A percentile compares a stretch with the other conserved stretches of the same genome.
These are phyloP conservation scores for Mortierella sp. DNA, from an alignment of 371 early-diverging fungal genomes.

Conservation along the genomic window DNA sequence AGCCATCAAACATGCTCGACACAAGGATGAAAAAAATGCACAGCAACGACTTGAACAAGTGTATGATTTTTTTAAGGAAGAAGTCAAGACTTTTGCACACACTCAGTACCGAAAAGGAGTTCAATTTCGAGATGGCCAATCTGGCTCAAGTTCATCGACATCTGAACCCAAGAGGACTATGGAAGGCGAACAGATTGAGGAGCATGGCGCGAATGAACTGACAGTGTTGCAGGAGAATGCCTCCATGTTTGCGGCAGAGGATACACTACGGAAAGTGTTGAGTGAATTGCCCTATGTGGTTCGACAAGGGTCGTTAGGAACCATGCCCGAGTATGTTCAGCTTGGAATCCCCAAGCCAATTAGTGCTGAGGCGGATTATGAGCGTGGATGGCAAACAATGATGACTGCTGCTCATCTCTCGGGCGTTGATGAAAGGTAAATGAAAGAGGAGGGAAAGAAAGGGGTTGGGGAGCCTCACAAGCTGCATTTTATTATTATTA, in stretches of 20 bases:
- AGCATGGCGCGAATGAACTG: slow-evolving; percentile 9
- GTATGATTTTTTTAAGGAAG: slow-evolving; percentile 10
- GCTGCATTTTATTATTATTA: too few relatives aligned
- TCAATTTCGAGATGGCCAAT: neutral
- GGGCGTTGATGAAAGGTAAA: slow-evolving; percentile 46
- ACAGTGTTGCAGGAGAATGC: slow-evolving; percentile 34
- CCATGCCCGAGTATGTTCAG: slow-evolving; percentile 14
- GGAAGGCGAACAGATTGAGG: slow-evolving; percentile 1
- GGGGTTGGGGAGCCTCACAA: too few relatives aligned
- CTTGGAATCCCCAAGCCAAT: slow-evolving; percentile 15
- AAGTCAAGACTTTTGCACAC: slow-evolving; percentile 10
- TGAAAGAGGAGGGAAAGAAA: too few relatives aligned
- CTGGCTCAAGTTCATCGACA: neutral
- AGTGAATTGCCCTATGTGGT: slow-evolving; percentile 37
- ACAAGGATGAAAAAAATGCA: slow-evolving; percentile 11
- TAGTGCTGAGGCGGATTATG: slow-evolving; percentile 9
- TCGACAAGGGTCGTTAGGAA: slow-evolving; percentile 38
- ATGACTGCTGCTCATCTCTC: slow-evolving; percentile 36
- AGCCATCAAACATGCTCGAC: neutral
- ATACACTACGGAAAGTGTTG: slow-evolving; percentile 17
- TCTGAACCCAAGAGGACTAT: neutral
- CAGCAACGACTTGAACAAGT: neutral
- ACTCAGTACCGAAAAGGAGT: slow-evolving; percentile 10
- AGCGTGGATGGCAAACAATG: slow-evolving; percentile 40
- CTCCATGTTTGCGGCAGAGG: slow-evolving; percentile 21